Conservation (phyloP, 176 grass and related monocot genomes). For the Carex kokanica region DNA sequence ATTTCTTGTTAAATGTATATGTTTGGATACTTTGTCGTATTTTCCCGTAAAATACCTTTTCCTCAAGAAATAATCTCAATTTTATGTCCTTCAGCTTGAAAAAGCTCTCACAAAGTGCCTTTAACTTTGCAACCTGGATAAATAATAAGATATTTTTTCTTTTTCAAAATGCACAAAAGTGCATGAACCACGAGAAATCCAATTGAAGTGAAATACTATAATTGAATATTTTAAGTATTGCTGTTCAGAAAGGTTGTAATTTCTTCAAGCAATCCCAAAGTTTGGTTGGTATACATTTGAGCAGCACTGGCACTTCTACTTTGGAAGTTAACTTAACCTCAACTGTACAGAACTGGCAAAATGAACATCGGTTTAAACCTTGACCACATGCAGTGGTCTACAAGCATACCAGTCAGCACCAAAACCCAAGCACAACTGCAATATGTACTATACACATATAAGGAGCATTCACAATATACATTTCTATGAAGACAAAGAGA, state of each 20-base stretch:
- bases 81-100: slow-evolving; percentile 84
- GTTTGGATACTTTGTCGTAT: background rate
- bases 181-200: background rate
- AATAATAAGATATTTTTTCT: background rate
- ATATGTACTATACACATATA: background rate
- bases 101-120: slow-evolving; percentile 81
- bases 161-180: background rate
- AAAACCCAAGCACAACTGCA: background rate
- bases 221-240: background rate
- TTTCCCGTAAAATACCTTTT: slow-evolving; percentile 58
- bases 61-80: slow-evolving; percentile 68
- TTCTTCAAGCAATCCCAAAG: background rate
- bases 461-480: slow-evolving; percentile 2
- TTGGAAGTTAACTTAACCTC: background rate
- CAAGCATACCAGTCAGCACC: background rate
- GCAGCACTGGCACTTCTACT: background rate
- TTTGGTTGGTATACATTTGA: background rate
- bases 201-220: background rate
- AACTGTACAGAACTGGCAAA: background rate
- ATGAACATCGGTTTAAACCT: background rate
- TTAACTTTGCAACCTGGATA: slow-evolving; percentile 68
- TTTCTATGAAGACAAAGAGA: background rate
- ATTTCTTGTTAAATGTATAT: slow-evolving; percentile 1
- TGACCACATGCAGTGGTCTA: background rate
- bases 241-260: background rate